phyloP scores from a whole-genome alignment of 148 eudicot species.

The Camellia japonica region DNA sequence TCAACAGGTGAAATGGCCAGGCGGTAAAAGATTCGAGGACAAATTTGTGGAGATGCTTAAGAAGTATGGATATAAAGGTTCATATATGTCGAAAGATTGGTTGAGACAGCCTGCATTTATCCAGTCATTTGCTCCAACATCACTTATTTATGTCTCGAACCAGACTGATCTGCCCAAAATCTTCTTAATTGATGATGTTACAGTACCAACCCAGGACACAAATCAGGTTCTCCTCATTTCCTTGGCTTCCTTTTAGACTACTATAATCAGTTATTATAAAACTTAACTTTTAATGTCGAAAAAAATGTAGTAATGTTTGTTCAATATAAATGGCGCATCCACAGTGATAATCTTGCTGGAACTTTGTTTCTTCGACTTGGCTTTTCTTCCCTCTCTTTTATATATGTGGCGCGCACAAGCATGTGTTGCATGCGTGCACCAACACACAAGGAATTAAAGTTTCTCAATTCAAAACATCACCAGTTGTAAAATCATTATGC shows the following conservation, averaged over 20 bases:
- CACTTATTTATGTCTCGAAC: conserved; percentile 71
- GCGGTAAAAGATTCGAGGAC: conserved; percentile 78
- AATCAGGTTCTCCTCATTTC: conserved; percentile 59
- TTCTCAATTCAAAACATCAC: neutral
- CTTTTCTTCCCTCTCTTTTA: neutral
- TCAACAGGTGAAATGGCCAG: conserved; percentile 85
- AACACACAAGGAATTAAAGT: neutral
- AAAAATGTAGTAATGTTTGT: neutral
- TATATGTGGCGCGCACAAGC: neutral
- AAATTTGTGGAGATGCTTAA: conserved; percentile 69
- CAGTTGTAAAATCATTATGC: too few relatives aligned
- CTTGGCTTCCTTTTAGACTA: neutral
- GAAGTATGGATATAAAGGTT: conserved; percentile 82
- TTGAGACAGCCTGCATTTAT: conserved; percentile 84
- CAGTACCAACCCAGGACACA: conserved; percentile 75
- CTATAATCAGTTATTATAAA: neutral
- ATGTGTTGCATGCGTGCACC: neutral
- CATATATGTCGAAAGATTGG: conserved; percentile 88
- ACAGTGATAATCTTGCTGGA: neutral
- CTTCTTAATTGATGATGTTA: conserved; percentile 69
- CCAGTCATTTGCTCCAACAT: conserved; percentile 95
- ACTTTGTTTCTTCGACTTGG: neutral
- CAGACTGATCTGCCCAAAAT: conserved; percentile 79
- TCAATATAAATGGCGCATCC: neutral
- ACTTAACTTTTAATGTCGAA: neutral